phyloP scores from a whole-genome alignment of 805 yeast species.

The Saturnispora galanensis region DNA sequence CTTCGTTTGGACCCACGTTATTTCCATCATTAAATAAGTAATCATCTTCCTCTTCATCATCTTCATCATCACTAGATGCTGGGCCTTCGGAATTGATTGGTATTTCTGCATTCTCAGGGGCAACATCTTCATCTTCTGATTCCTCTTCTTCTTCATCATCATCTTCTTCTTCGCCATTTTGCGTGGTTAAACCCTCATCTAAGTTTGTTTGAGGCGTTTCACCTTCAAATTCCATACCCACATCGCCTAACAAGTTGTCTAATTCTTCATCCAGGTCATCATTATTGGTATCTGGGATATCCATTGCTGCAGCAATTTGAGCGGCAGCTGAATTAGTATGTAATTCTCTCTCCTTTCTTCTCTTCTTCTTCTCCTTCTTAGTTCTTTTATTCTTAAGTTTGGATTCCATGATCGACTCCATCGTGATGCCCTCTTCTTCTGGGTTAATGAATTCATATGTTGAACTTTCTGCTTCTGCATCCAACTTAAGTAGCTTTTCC shows the following conservation, averaged over 20 bases:
- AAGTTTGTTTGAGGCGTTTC: no score
- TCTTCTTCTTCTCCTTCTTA: constrained; percentile 18
- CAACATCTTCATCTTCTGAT: constrained; percentile 38
- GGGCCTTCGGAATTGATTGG: constrained; percentile 7
- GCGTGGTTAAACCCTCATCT: constrained; percentile 11
- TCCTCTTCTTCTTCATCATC: constrained; percentile 35
- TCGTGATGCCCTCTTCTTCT: constrained; percentile 15
- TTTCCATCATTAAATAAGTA: constrained; percentile 22
- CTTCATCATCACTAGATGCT: constrained; percentile 30
- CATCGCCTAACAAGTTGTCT: constrained; percentile 16
- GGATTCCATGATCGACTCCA: constrained; percentile 29
- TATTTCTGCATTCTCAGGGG: constrained; percentile 34
- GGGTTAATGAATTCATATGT: constrained; percentile 62
- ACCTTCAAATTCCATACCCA: constrained; percentile 28
- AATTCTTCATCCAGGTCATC: constrained; percentile 22
- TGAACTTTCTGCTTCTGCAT: constrained; percentile 75
- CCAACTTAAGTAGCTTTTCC: constrained; percentile 62
- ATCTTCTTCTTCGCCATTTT: constrained; percentile 21
- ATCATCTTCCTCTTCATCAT: constrained; percentile 37
- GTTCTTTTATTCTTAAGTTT: constrained; percentile 15
- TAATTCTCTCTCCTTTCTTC: constrained; percentile 9
- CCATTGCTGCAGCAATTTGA: background rate
- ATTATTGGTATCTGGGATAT: constrained; percentile 24
- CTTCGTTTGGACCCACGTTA: constrained; percentile 41
- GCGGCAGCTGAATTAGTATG: constrained; percentile 7